phyloP scores from a whole-genome alignment of 1,284 basidiomycete species.

The Kalmanozyma brasiliensis region DNA sequence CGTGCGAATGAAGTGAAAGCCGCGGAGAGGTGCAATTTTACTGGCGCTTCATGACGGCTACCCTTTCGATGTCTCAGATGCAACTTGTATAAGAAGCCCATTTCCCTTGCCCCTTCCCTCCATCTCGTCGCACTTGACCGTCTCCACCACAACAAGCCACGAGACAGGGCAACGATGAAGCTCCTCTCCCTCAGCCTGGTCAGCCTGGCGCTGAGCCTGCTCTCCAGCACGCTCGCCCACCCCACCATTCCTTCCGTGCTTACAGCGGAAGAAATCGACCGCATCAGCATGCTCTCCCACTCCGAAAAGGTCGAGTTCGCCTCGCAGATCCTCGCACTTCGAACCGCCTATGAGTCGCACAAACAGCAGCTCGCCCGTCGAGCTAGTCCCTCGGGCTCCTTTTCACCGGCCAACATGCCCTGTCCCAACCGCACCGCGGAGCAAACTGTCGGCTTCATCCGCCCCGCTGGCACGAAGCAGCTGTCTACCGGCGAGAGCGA shows the following conservation, averaged over 20 bases:
- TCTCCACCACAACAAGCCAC: too few species aligned
- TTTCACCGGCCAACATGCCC: conserved; percentile 49
- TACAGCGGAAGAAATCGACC: conserved; percentile 21
- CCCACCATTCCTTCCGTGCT: conserved; percentile 31
- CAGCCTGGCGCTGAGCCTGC: conserved; percentile 8
- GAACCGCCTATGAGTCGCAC: conserved; percentile 31
- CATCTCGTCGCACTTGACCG: too few species aligned
- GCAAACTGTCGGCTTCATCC: conserved; percentile 51
- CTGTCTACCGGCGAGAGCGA: conserved; percentile 46
- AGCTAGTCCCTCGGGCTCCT: conserved; percentile 39
- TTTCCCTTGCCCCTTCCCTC: too few species aligned
- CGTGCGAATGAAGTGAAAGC: too few species aligned
- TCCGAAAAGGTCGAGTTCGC: conserved; percentile 24
- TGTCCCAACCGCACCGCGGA: conserved; percentile 53
- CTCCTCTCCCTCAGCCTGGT: conserved; percentile 9
- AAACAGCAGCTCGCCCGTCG: conserved; percentile 17
- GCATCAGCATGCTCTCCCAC: conserved; percentile 27
- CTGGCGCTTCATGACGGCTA: too few species aligned
- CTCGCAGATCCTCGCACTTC: conserved; percentile 33
- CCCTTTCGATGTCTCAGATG: too few species aligned
- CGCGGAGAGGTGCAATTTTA: too few species aligned
- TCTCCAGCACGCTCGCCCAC: conserved; percentile 9
- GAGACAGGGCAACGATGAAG: conserved; percentile 19
- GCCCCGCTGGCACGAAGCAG: conserved; percentile 48
- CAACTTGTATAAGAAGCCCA: too few species aligned